Evolutionary conservation across 441 rosid genomes (phyloP).

Genomic region (Eutrema salsugineum): DNA sequence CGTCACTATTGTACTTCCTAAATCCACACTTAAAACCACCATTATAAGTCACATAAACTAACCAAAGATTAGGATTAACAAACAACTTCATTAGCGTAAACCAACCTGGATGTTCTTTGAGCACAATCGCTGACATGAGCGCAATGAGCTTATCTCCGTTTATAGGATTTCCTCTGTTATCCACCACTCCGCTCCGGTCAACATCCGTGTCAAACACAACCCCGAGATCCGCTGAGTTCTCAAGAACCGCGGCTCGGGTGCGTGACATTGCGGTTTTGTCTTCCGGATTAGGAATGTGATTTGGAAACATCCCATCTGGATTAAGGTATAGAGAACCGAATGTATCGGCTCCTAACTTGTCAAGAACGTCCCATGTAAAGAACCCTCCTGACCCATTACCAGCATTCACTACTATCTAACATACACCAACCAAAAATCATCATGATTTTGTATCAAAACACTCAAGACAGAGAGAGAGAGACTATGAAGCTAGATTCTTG

Average conservation of each 20-base stretch:
- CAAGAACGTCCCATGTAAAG: conserved; percentile 84
- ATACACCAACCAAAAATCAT: conserved; percentile 1
- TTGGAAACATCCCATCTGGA: conserved; percentile 92
- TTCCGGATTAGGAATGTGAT: conserved; percentile 92
- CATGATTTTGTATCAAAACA: background rate
- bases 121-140: conserved; percentile 74
- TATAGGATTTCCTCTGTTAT: conserved; percentile 70
- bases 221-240: conserved; percentile 78
- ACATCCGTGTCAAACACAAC: conserved; percentile 95
- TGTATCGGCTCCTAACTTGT: conserved; percentile 90
- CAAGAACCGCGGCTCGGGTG: conserved; percentile 72
- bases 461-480: background rate
- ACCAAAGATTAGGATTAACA: background rate
- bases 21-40: background rate
- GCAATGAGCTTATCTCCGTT: conserved; percentile 91
- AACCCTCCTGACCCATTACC: conserved; percentile 97
- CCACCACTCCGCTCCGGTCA: conserved; percentile 91
- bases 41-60: background rate
- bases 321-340: conserved; percentile 79
- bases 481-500: conserved; percentile 8
- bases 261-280: conserved; percentile 83
- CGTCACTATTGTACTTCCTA: conserved; percentile 76
- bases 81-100: background rate
- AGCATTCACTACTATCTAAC: conserved; percentile 85
- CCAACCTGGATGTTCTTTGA: conserved; percentile 66